Conservation (phyloP, 108 stramenopile genomes). For the Skeletonema grethae region DNA sequence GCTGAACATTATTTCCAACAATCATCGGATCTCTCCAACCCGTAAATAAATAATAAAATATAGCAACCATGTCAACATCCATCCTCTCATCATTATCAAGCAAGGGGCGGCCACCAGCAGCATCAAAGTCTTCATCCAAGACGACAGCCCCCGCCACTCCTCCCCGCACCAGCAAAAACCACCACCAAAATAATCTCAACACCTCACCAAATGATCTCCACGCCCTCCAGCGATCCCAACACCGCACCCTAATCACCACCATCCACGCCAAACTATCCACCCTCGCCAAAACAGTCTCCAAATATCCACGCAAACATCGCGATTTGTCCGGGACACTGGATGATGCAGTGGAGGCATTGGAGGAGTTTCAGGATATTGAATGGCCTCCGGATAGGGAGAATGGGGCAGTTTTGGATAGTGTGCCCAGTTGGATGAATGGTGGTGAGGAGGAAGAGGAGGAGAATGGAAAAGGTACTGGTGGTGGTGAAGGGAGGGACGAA, state of each 20-base stretch:
- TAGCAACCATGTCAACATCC: background rate
- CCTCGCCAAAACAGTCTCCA: conserved; percentile 36
- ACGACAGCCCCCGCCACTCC: background rate
- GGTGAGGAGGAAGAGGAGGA: background rate
- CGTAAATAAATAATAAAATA: background rate
- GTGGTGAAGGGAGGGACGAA: conserved; percentile 5
- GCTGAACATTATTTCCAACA: background rate
- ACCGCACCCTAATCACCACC: conserved; percentile 32
- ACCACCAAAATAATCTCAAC: background rate
- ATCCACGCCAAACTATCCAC: conserved; percentile 29
- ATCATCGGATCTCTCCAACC: background rate
- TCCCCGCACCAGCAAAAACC: background rate
- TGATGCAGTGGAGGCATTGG: conserved; percentile 48
- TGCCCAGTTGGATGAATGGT: conserved; percentile 29
- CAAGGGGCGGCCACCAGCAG: background rate
- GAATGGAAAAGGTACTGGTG: background rate
- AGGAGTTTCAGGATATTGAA: conserved; percentile 46
- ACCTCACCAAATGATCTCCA: conserved; percentile 2
- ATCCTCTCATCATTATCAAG: background rate
- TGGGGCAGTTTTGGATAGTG: conserved; percentile 13
- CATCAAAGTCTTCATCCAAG: background rate
- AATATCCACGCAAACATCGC: conserved; percentile 42
- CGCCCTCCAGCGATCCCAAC: conserved; percentile 22
- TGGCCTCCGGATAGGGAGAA: conserved; percentile 38
- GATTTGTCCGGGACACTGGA: conserved; percentile 31